Percentiles rank a stretch among this genome's conserved stretches.
These are phyloP conservation scores for Podaxis sp. DNA, from an alignment of 768 basidiomycete species.

Conservation along the genomic window DNA sequence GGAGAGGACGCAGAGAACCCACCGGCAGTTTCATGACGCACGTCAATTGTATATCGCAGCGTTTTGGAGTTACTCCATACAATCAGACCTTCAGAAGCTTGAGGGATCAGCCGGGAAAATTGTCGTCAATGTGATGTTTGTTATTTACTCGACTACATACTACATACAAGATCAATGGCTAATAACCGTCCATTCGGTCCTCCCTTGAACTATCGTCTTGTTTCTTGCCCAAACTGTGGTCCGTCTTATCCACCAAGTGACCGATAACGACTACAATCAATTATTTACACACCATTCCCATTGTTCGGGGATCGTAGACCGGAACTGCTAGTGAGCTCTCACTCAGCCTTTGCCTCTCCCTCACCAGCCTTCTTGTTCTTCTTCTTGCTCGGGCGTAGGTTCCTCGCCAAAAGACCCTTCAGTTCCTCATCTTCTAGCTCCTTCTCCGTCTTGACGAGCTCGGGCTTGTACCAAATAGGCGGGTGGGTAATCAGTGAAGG, in stretches of 20 bases:
- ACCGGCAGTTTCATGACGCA: neutral
- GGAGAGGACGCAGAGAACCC: constrained; percentile 58
- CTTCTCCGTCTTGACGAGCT: constrained; percentile 87
- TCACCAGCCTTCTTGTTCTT: constrained; percentile 77
- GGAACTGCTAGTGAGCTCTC: neutral
- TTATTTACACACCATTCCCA: constrained; percentile 28
- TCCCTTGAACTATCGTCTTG: neutral
- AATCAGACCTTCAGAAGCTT: too few species aligned
- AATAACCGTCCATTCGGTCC: neutral
- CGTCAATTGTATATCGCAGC: too few species aligned
- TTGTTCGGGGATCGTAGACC: constrained; percentile 9
- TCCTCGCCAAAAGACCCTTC: constrained; percentile 75
- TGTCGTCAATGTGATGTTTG: neutral
- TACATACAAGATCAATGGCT: neutral
- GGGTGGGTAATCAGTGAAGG: constrained; percentile 85
- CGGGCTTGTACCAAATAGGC: constrained; percentile 91
- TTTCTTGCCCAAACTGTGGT: neutral
- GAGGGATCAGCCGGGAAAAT: neutral
- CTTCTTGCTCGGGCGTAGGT: constrained; percentile 88
- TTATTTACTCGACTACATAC: neutral
- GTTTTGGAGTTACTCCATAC: too few species aligned
- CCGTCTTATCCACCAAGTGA: neutral
- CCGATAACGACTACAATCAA: constrained; percentile 2
- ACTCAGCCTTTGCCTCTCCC: constrained; percentile 33
- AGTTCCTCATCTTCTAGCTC: constrained; percentile 86